Percentiles rank a stretch among this genome's conserved stretches.
Conservation (phyloP, 192 early-diverging fungal species). For the Gamsiella multidivaricata region DNA sequence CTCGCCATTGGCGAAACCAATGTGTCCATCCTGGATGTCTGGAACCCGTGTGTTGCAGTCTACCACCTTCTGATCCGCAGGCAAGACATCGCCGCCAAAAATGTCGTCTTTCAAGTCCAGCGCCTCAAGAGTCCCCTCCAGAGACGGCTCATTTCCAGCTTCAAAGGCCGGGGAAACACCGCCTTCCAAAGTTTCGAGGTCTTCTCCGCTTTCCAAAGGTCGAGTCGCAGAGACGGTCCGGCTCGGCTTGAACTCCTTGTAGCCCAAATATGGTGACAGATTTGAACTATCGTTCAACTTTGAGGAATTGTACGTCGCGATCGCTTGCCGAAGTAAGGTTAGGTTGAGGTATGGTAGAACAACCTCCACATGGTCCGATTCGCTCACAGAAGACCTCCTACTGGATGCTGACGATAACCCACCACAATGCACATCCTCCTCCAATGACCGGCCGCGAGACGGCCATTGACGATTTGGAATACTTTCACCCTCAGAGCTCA, state of each 20-base stretch:
- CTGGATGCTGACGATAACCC: slow-evolving; percentile 8
- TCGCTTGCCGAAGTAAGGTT: slow-evolving; percentile 32
- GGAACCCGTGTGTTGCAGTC: background rate
- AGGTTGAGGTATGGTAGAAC: slow-evolving; percentile 29
- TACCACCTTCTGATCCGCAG: slow-evolving; percentile 1
- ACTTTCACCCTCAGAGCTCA: slow-evolving; percentile 18
- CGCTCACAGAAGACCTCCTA: slow-evolving; percentile 15
- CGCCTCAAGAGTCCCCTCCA: background rate
- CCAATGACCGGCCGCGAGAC: background rate
- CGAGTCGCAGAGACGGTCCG: background rate
- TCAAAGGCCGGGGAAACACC: background rate
- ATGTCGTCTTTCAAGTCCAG: background rate
- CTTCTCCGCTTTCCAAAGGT: background rate
- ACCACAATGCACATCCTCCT: background rate
- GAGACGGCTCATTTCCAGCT: background rate
- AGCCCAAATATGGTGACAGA: background rate
- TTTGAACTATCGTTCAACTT: background rate
- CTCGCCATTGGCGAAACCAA: background rate
- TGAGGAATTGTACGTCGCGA: slow-evolving; percentile 42
- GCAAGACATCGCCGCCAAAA: background rate
- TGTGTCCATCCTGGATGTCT: background rate
- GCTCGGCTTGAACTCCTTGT: slow-evolving; percentile 10
- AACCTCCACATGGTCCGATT: background rate
- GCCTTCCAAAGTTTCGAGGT: background rate
- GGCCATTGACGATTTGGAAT: background rate